Conservation (phyloP, 1,284 basidiomycete species). For the Ustilago bromivora region DNA sequence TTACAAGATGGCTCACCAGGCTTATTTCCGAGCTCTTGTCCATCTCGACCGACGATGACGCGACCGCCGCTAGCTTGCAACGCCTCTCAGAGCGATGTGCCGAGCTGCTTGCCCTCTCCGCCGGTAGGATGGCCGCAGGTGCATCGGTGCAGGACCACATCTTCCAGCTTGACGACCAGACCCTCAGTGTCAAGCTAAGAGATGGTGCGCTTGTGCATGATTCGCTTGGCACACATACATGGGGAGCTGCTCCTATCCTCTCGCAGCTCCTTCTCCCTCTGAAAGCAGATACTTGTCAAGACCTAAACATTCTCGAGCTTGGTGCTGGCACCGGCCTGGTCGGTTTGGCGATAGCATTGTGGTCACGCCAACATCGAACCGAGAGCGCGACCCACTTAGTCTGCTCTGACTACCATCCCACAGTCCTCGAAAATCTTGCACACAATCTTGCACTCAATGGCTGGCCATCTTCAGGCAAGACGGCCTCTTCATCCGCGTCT, state of each 20-base stretch:
- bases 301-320: constrained; percentile 57
- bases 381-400: constrained; percentile 17
- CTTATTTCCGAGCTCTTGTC: constrained; percentile 42
- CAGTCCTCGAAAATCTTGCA: constrained; percentile 56
- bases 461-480: constrained; percentile 9
- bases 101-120: constrained; percentile 46
- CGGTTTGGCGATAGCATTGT: constrained; percentile 51
- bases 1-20: constrained; percentile 46
- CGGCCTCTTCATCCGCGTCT: background rate
- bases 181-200: constrained; percentile 40
- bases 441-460: constrained; percentile 50
- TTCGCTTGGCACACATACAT: constrained; percentile 61
- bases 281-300: background rate
- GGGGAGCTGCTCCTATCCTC: constrained; percentile 64
- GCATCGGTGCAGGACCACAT: constrained; percentile 35
- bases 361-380: constrained; percentile 9
- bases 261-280: constrained; percentile 53
- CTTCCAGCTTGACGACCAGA: constrained; percentile 14
- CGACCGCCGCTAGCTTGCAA: constrained; percentile 14
- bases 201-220: constrained; percentile 58
- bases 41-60: constrained; percentile 14
- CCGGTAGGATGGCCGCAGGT: constrained; percentile 51
- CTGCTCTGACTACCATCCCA: constrained; percentile 62
- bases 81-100: constrained; percentile 32
- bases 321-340: constrained; percentile 66